Conservation (phyloP, 2,329 filamentous ascomycete species). For the Sporothrix curviconia region DNA sequence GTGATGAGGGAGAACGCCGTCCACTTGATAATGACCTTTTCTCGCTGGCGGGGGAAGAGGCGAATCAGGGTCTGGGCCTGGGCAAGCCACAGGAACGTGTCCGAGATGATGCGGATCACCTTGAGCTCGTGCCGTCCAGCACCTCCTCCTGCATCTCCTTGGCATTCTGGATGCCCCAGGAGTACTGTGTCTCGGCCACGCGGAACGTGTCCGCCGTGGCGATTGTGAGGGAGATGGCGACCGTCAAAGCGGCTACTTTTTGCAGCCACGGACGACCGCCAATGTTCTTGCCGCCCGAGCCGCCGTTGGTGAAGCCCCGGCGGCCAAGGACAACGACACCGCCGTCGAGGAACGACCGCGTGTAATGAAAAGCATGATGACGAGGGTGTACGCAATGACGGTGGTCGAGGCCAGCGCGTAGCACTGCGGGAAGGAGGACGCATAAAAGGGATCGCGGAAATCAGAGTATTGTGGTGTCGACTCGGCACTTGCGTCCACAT, state of each 20-base stretch:
- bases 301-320: constrained; percentile 78
- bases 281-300: constrained; percentile 71
- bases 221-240: constrained; percentile 82
- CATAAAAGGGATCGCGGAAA: constrained; percentile 82
- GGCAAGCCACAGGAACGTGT: constrained; percentile 94
- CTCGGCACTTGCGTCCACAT: constrained; percentile 23
- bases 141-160: constrained; percentile 68
- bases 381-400: constrained; percentile 82
- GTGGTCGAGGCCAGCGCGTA: constrained; percentile 91
- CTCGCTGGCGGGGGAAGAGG: constrained; percentile 89
- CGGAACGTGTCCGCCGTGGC: constrained; percentile 87
- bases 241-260: constrained; percentile 67
- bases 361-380: constrained; percentile 89
- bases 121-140: constrained; percentile 81
- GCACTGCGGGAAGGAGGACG: constrained; percentile 84
- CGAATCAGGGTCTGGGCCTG: constrained; percentile 96
- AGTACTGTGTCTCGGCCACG: constrained; percentile 77
- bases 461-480: constrained; percentile 48
- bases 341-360: constrained; percentile 85
- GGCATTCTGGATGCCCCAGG: constrained; percentile 72
- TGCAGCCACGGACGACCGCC: constrained; percentile 92
- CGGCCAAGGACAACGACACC: constrained; percentile 74
- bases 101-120: constrained; percentile 84
- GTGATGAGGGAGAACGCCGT: constrained; percentile 90
- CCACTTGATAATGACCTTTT: constrained; percentile 99